Conservation (phyloP, 2,329 filamentous ascomycete genomes). For the Fusarium sp. region DNA sequence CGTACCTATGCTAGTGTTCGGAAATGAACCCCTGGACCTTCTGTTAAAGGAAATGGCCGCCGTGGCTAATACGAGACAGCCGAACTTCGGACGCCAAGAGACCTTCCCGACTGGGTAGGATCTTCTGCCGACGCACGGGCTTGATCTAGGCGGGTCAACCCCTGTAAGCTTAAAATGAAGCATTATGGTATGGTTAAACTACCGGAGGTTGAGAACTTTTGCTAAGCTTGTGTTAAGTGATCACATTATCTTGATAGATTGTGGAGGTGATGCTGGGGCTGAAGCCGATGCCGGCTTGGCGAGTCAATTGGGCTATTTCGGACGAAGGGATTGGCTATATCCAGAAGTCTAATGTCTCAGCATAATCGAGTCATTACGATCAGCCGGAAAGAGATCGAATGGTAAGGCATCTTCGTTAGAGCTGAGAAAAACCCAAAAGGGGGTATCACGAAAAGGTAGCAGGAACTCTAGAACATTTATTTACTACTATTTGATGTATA, state of each 20-base stretch:
- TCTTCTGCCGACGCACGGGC: not conserved
- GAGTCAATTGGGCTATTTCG: fast-evolving
- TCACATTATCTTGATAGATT: not conserved
- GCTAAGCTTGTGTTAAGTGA: not conserved
- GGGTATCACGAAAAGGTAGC: too few species aligned
- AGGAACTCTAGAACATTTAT: fast-evolving
- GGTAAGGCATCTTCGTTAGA: too few species aligned
- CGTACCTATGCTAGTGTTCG: not conserved
- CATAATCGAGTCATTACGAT: fast-evolving
- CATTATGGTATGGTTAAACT: not conserved
- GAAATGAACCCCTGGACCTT: constrained; percentile 3
- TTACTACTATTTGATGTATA: fast-evolving
- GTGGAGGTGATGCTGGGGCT: not conserved
- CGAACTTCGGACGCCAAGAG: not conserved
- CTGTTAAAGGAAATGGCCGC: not conserved
- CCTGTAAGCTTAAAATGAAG: constrained; percentile 3
- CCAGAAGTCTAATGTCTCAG: fast-evolving
- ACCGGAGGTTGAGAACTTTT: not conserved
- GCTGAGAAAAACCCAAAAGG: too few species aligned
- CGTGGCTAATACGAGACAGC: constrained; percentile 1
- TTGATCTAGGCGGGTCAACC: not conserved
- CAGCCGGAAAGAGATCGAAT: too few species aligned
- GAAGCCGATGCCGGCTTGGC: not conserved
- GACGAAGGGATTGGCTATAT: fast-evolving
- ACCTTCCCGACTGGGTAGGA: not conserved